Percentiles rank a stretch among this genome's conserved stretches.
Evolutionary conservation across 176 grass and related monocot species (phyloP).

Genomic region (Oryza meridionalis): DNA sequence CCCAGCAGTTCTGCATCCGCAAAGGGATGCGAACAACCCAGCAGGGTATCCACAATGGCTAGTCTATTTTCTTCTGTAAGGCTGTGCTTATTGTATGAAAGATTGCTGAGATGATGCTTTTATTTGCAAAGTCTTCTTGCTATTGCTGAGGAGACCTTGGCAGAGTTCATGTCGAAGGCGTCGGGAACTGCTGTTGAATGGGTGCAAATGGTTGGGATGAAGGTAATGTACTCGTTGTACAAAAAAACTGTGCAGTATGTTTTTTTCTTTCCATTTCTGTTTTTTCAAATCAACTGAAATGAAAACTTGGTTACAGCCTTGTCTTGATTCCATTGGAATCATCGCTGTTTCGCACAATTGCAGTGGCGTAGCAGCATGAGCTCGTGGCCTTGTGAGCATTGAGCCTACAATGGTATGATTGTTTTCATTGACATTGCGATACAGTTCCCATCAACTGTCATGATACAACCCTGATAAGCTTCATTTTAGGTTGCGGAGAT

Average conservation of each 20-base stretch:
- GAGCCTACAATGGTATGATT: constrained; percentile 92
- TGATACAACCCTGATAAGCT: constrained; percentile 5
- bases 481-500: constrained; percentile 89
- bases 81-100: background rate
- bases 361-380: constrained; percentile 94
- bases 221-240: constrained; percentile 51
- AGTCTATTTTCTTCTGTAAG: background rate
- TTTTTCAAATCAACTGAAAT: constrained; percentile 14
- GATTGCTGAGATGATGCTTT: background rate
- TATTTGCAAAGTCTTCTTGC: constrained; percentile 74
- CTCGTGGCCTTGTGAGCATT: constrained; percentile 98
- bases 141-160: constrained; percentile 97
- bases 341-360: constrained; percentile 99
- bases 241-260: background rate
- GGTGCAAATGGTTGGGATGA: constrained; percentile 99
- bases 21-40: constrained; percentile 92
- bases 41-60: constrained; percentile 64
- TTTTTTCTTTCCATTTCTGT: background rate
- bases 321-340: constrained; percentile 99
- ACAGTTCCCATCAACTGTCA: background rate
- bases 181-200: constrained; percentile 96
- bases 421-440: background rate
- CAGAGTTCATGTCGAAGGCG: constrained; percentile 98
- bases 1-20: constrained; percentile 66
- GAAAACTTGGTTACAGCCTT: constrained; percentile 59